A percentile compares a stretch with the other conserved stretches of the same genome.
phyloP scores from a whole-genome alignment of 2,329 filamentous ascomycete species.

The Cryphonectria japonica region DNA sequence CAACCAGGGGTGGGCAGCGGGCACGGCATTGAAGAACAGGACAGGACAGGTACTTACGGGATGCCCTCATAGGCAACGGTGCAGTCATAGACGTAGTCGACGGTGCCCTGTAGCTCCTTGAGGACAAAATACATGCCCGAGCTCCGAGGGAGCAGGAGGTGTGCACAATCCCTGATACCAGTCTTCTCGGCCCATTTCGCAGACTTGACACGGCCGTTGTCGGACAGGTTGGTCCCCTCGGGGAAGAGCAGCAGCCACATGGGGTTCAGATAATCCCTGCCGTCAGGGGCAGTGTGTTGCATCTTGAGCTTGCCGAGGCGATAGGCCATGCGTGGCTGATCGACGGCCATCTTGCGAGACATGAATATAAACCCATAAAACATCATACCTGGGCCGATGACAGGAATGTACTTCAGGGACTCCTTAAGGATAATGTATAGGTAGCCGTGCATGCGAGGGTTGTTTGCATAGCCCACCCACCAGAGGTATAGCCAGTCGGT shows the following conservation, averaged over 20 bases:
- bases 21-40: background rate
- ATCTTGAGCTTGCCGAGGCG: slow-evolving; percentile 72
- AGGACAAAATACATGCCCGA: slow-evolving; percentile 82
- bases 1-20: background rate
- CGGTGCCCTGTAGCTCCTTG: slow-evolving; percentile 71
- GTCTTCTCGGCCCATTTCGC: slow-evolving; percentile 77
- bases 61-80: slow-evolving; percentile 95
- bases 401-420: slow-evolving; percentile 77
- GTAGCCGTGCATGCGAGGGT: slow-evolving; percentile 77
- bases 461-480: slow-evolving; percentile 87
- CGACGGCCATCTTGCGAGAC: slow-evolving; percentile 84
- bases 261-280: slow-evolving; percentile 65
- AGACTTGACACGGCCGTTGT: slow-evolving; percentile 71
- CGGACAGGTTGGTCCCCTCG: slow-evolving; percentile 81
- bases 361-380: slow-evolving; percentile 92
- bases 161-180: slow-evolving; percentile 71
- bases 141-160: slow-evolving; percentile 77
- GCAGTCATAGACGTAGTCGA: slow-evolving; percentile 89
- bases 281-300: slow-evolving; percentile 55
- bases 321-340: slow-evolving; percentile 75
- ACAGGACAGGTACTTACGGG: slow-evolving; percentile 63
- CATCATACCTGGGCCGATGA: slow-evolving; percentile 80
- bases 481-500: slow-evolving; percentile 92
- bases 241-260: slow-evolving; percentile 93
- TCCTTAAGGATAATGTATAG: slow-evolving; percentile 92